Conservation (phyloP, 805 yeast species). For the Torulaspora microellipsoides region DNA sequence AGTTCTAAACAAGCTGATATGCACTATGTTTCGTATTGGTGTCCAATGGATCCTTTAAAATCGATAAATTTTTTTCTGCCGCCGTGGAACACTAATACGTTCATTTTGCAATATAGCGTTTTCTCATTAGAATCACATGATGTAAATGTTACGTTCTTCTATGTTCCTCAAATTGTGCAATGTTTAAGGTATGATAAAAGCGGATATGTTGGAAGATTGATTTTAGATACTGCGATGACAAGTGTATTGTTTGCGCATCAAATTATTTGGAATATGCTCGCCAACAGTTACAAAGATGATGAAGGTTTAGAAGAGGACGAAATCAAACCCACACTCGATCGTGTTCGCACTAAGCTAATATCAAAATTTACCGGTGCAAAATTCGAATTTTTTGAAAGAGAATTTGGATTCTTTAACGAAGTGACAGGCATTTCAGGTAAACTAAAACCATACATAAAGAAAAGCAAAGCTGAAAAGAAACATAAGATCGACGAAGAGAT, state of each 20-base stretch:
- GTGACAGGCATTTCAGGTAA: conserved; percentile 94
- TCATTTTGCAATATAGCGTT: conserved; percentile 80
- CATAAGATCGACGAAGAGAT: conserved; percentile 94
- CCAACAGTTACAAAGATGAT: conserved; percentile 87
- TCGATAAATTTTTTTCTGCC: conserved; percentile 82
- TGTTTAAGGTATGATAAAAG: conserved; percentile 72
- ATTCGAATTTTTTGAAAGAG: conserved; percentile 65
- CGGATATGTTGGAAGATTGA: conserved; percentile 85
- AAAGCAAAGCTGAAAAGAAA: conserved; percentile 93
- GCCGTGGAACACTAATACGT: conserved; percentile 59
- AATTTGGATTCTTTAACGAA: conserved; percentile 83
- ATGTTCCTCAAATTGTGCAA: conserved; percentile 97
- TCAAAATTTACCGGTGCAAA: conserved; percentile 57
- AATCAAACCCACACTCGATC: conserved; percentile 77
- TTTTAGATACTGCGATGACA: conserved; percentile 86
- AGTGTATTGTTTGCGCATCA: conserved; percentile 94
- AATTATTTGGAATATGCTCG: conserved; percentile 96
- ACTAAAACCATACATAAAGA: conserved; percentile 88
- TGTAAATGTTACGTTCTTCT: conserved; percentile 84
- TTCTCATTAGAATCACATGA: conserved; percentile 84
- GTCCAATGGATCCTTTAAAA: conserved; percentile 72
- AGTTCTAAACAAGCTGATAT: conserved; percentile 12
- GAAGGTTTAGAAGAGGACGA: conserved; percentile 76
- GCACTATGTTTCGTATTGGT: conserved; percentile 58
- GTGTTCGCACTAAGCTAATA: conserved; percentile 62